Evolutionary conservation across 306 rosid species (phyloP).

Genomic region (Acmispon strigosus): DNA sequence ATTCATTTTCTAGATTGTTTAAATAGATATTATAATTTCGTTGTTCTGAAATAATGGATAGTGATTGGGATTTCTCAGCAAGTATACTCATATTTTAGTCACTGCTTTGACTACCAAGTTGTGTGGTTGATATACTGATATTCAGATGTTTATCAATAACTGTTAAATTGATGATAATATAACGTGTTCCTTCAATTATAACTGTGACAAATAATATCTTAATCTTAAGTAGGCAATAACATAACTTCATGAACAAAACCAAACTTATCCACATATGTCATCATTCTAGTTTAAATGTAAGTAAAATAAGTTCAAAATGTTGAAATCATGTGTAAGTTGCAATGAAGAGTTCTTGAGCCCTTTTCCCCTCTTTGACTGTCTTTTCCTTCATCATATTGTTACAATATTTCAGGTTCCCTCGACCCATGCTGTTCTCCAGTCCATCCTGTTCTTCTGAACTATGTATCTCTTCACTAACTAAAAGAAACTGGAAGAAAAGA

Average conservation of each 20-base stretch:
- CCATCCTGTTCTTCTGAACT: slow-evolving; percentile 42
- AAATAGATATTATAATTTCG: neutral
- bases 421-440: slow-evolving; percentile 34
- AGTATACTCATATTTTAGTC: neutral
- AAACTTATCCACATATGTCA: neutral
- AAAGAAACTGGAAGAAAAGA: slow-evolving; percentile 53
- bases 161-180: neutral
- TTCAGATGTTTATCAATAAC: neutral
- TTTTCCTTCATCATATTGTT: slow-evolving; percentile 10
- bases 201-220: neutral
- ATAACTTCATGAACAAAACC: neutral
- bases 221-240: neutral
- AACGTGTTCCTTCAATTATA: neutral
- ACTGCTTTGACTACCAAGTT: neutral
- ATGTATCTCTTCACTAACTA: slow-evolving; percentile 41
- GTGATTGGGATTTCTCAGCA: neutral
- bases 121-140: neutral
- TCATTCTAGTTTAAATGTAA: neutral
- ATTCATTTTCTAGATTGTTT: neutral
- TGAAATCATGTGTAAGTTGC: slow-evolving; percentile 6
- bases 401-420: slow-evolving; percentile 48
- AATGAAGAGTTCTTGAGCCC: neutral
- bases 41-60: neutral
- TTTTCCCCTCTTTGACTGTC: slow-evolving; percentile 3
- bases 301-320: neutral